Base-by-base conservation (phyloP, 2,329 filamentous ascomycete genomes). In the Stagonosporopsis tanaceti region DNA sequence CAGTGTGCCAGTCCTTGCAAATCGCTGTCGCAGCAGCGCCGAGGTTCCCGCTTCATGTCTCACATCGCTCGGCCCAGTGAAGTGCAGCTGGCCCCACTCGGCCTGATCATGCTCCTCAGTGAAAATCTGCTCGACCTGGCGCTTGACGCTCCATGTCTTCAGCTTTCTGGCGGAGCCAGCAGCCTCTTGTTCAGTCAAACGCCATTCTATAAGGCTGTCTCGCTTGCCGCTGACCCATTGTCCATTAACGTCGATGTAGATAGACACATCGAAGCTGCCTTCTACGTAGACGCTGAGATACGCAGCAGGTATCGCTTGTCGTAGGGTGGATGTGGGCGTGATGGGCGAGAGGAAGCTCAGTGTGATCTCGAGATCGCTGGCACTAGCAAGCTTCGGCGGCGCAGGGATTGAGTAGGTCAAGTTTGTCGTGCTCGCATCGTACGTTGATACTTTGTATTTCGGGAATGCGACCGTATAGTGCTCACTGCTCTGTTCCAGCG, bases 11-110 rank as follows among this genome's bases (percentile, higher is more conserved):
- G 83, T 87, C 56, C 82, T 81, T 0, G 91, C 86, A 75, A 96
- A 96, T 1, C 83, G 81, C 61, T 87, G 85, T 50, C 91, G 85
- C 22, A 95, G 78, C 8, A 81, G 60, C 2, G 81, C 82, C 6
- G 91, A 90, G 20, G 86, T 87, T 28, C 91, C 92, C 61, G 85
- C 86, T 76, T 94, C 87, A 70, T 93, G 88, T 25, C 84, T 80
- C 17, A 85, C 86, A 69, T 89, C 84, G 40, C 81, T 79, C 22
- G 92, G 90, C 1, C 83, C 91, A 22, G 89, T 89, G 71, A 96
- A 92, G 75, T 91, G 85, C 55, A 96, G 76, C 27, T 87, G 89
- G 4, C 92, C 92, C 92, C 92, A 96, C 84, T 96, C 92, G 1
- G 89, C 85, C 40, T 89, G 88, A 67, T 96, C 92, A 40, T 78